phyloP scores from a whole-genome alignment of 2,329 filamentous ascomycete genomes.

The Metarhizium album region DNA sequence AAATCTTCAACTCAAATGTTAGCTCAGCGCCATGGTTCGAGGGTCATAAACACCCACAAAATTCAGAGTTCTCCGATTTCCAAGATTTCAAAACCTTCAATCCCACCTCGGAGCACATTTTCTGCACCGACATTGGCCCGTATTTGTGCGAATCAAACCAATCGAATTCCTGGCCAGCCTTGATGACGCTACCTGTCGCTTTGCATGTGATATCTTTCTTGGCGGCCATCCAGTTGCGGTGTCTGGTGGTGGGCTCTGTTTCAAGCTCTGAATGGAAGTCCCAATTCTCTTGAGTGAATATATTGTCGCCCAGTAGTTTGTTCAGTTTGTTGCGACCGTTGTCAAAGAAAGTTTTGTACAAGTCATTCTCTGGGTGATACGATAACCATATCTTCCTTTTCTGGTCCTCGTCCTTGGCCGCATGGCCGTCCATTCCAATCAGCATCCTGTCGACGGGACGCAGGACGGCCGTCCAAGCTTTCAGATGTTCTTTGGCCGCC shows the following conservation, averaged over 20 bases:
- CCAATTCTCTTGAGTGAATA: constrained; percentile 28
- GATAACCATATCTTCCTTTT: constrained; percentile 28
- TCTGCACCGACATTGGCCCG: constrained; percentile 22
- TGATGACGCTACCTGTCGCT: constrained; percentile 16
- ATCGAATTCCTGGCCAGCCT: constrained; percentile 25
- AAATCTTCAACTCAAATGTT: constrained; percentile 19
- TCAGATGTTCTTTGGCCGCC: constrained; percentile 23
- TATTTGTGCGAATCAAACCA: constrained; percentile 36
- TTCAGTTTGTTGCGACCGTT: constrained; percentile 30
- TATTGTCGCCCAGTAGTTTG: constrained; percentile 20
- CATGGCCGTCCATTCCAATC: constrained; percentile 31
- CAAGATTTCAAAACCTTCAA: constrained; percentile 25
- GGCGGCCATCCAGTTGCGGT: constrained; percentile 29
- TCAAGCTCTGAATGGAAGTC: constrained; percentile 26
- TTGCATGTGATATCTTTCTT: constrained; percentile 21
- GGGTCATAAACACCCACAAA: constrained; percentile 20
- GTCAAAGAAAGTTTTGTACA: constrained; percentile 26
- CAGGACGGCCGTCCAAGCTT: constrained; percentile 25
- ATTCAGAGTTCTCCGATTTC: constrained; percentile 27
- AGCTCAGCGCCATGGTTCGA: constrained; percentile 5
- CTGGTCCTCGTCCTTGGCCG: constrained; percentile 18
- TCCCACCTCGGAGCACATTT: constrained; percentile 29
- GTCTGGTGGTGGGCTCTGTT: constrained; percentile 24
- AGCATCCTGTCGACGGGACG: constrained; percentile 25
- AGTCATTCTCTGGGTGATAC: constrained; percentile 26